Percentiles rank a stretch among this genome's conserved stretches.
Evolutionary conservation across 208 protist genomes (phyloP).

Genomic region (Leishmania mexicana): DNA sequence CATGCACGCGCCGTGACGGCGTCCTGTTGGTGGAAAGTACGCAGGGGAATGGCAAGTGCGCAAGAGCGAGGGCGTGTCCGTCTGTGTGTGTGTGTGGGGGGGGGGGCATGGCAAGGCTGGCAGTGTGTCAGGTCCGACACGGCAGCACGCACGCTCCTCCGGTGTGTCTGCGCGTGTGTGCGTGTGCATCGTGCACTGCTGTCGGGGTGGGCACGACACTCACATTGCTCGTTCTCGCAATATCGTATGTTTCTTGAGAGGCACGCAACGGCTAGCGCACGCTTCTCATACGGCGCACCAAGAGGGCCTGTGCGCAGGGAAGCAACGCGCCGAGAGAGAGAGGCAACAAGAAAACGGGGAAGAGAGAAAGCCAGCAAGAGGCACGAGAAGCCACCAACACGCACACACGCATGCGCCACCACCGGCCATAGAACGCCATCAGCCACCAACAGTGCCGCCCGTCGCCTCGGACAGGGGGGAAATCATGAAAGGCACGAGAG

Average conservation of each 20-base stretch:
- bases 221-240: not conserved
- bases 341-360: not conserved
- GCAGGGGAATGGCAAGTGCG: not conserved
- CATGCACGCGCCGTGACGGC: not conserved
- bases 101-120: not conserved
- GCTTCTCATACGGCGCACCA: not conserved
- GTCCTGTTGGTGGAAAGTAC: not conserved
- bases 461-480: not conserved
- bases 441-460: not conserved
- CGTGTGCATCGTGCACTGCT: not conserved
- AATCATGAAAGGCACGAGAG: not conserved
- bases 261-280: not conserved
- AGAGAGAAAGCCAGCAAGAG: not conserved
- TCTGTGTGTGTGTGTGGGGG: not conserved
- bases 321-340: not conserved
- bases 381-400: not conserved
- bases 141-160: not conserved
- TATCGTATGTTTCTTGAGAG: not conserved
- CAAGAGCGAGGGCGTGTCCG: not conserved
- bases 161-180: not conserved
- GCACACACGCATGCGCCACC: constrained; percentile 1
- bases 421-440: not conserved
- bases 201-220: not conserved
- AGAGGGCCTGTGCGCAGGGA: not conserved
- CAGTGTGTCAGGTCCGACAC: not conserved